These are phyloP conservation scores for Zygosaccharomyces siamensis DNA, from an alignment of 805 yeast species.

Conservation along the genomic window DNA sequence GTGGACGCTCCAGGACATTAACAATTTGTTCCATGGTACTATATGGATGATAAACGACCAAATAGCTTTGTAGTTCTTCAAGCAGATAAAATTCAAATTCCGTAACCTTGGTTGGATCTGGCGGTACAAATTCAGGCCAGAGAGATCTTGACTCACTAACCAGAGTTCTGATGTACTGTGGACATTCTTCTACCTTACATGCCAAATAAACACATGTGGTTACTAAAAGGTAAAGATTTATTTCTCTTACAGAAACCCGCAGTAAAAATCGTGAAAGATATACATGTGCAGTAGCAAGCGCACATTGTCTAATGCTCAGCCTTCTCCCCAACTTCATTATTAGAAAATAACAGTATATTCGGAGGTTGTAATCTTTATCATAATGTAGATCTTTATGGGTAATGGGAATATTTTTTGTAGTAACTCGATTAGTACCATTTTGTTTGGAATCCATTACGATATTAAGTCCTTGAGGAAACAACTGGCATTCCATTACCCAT, in stretches of 20 bases:
- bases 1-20: constrained; percentile 37
- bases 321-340: constrained; percentile 75
- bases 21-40: constrained; percentile 53
- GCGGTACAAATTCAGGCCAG: constrained; percentile 95
- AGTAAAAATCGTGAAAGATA: constrained; percentile 75
- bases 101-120: constrained; percentile 84
- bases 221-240: constrained; percentile 73
- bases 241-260: constrained; percentile 67
- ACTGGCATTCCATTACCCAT: constrained; percentile 36
- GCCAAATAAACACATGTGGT: constrained; percentile 86
- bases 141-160: constrained; percentile 78
- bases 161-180: constrained; percentile 84
- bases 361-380: constrained; percentile 52
- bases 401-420: constrained; percentile 39
- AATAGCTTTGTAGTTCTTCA: constrained; percentile 73
- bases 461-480: constrained; percentile 34
- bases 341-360: constrained; percentile 75
- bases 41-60: constrained; percentile 76
- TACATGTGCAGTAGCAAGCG: constrained; percentile 83
- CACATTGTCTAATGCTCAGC: constrained; percentile 72
- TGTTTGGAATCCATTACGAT: constrained; percentile 32
- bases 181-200: constrained; percentile 92
- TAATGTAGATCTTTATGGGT: constrained; percentile 40
- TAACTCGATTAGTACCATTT: constrained; percentile 24
- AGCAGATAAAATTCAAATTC: constrained; percentile 93